Evolutionary conservation across 257 asterid species (phyloP).

Genomic region (Misopates orontium): DNA sequence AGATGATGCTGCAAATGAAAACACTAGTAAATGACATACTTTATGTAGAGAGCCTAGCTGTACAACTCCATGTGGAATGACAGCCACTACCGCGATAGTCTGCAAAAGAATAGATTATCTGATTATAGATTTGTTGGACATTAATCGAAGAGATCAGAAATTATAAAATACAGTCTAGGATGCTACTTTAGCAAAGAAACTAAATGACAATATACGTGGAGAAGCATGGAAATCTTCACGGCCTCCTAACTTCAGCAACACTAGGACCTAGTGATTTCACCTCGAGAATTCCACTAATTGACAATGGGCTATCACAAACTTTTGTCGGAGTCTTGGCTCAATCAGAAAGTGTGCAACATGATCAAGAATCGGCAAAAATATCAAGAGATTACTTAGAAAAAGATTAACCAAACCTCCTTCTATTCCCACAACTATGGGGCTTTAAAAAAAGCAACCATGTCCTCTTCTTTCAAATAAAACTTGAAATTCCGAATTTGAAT

Average conservation of each 20-base stretch:
- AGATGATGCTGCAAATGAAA: constrained; percentile 16
- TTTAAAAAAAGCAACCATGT: background rate
- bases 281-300: constrained; percentile 9
- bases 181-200: constrained; percentile 15
- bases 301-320: background rate
- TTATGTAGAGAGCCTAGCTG: constrained; percentile 80
- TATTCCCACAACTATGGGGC: background rate
- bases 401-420: constrained; percentile 7
- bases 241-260: constrained; percentile 5
- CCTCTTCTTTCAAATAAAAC: background rate
- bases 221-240: constrained; percentile 16
- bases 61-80: constrained; percentile 80
- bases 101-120: constrained; percentile 38
- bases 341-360: background rate
- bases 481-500: background rate
- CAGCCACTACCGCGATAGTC: constrained; percentile 86
- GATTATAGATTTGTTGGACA: constrained; percentile 17
- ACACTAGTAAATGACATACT: constrained; percentile 44
- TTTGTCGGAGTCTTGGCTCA: background rate
- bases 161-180: constrained; percentile 7
- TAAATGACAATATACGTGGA: constrained; percentile 1
- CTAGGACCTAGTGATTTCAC: background rate
- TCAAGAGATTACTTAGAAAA: background rate
- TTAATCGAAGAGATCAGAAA: constrained; percentile 18
- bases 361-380: background rate